Base-by-base conservation (phyloP, 352 stramenopile species). In the Globisporangium nodosum region DNA sequence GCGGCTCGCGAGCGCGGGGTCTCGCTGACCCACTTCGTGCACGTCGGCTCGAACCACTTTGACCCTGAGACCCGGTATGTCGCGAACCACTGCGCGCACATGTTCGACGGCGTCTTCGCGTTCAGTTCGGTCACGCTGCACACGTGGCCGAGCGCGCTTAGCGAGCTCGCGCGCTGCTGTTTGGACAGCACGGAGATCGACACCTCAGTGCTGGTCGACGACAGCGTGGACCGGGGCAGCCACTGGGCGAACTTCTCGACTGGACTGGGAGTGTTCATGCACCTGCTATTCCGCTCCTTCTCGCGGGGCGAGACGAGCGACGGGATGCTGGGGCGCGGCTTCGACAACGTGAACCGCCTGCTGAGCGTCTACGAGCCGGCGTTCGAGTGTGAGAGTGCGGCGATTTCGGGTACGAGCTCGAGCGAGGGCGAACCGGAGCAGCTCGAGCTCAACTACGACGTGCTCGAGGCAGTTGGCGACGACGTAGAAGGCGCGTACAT, bases 341-440 rank as follows among this genome's bases (percentile, higher is more conserved):
- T 92, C 63, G 77, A 89, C 52, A 79, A 90, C 40, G 76, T 82
- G 66, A 88, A 88, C 54, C 71, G 66, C 4, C 40, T 90, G 24
- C 70, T 87, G 35, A 77, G 66, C 13, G 68, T 83, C 12, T 84
- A 73, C 47, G 56, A 81, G 50, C 58, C 58, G 1, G 27, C 18
- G 24, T 18, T 49, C 9, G 50, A n/a, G 42, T 21, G 45, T 12
- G 40, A 52, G 5, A 16, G 54, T 3, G 16, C 46, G 4, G 43
- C 51, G 13, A 20, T 55, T 16, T 16, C 52, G 18, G n/a, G 37
- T n/a, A 12, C 56, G 16, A 61, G 48, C 21, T 20, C 35, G 35
- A 20, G 12, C 37, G 53, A 49, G 18, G 20, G 53, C 15, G 39
- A 58, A 24, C 24, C 16, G 6, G 9, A 51, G 51, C 35, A 33